phyloP scores from a whole-genome alignment of 2,329 filamentous ascomycete genomes.

The Aspergillus sp. region DNA sequence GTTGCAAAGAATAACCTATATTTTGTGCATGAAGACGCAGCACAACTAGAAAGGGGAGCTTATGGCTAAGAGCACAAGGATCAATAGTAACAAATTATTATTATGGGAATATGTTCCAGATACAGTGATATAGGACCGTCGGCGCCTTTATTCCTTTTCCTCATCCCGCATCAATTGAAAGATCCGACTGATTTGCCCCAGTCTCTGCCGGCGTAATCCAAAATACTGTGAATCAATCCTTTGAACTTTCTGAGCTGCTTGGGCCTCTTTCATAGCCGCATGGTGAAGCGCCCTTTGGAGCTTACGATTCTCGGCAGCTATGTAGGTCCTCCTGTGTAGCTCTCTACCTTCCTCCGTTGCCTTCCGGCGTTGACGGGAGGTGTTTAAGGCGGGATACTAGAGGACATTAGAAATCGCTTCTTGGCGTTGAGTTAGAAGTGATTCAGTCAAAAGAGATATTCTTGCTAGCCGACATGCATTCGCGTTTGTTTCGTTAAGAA shows the following conservation, averaged over 20 bases:
- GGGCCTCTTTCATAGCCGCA: neutral
- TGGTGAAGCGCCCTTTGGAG: neutral
- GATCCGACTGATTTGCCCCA: neutral
- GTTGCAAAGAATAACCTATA: neutral
- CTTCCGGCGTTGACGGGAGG: neutral
- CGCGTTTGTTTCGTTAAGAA: neutral
- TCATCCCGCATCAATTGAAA: neutral
- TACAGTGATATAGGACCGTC: neutral
- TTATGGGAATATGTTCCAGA: neutral
- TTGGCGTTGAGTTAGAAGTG: neutral
- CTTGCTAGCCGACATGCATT: neutral
- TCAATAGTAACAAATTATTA: neutral
- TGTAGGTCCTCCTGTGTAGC: neutral
- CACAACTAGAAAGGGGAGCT: neutral
- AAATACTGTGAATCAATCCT: neutral
- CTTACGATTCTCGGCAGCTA: neutral
- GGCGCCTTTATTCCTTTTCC: neutral
- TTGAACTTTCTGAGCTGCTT: neutral
- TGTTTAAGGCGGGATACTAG: neutral
- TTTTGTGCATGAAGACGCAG: neutral
- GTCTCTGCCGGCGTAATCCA: neutral
- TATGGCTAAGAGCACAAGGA: neutral
- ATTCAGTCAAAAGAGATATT: neutral
- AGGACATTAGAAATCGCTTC: neutral
- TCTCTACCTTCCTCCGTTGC: neutral